phyloP scores from a whole-genome alignment of 352 stramenopile genomes.

The Phytopythium kandeliae region DNA sequence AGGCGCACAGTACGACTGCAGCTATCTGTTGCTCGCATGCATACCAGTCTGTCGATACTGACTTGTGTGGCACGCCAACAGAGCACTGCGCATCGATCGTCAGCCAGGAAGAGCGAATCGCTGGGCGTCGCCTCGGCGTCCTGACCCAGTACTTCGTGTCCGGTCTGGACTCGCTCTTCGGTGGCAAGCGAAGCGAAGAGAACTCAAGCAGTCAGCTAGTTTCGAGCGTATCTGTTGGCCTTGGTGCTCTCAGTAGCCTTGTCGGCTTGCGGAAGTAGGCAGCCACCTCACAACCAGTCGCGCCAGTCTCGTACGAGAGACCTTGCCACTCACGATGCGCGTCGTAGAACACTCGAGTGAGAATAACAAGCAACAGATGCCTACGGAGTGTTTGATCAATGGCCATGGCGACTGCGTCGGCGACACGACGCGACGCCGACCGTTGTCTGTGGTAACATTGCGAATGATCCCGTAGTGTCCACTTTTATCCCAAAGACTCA shows the following conservation, averaged over 20 bases:
- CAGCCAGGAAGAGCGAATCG: conserved; percentile 5
- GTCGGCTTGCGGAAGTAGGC: background rate
- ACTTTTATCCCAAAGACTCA: too few species aligned
- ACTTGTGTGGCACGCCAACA: background rate
- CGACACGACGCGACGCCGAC: too few species aligned
- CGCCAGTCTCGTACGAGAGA: too few species aligned
- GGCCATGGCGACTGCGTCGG: too few species aligned
- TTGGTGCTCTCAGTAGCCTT: background rate
- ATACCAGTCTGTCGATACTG: too few species aligned
- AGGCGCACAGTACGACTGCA: conserved; percentile 38
- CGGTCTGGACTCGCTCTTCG: conserved; percentile 1
- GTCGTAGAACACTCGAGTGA: too few species aligned
- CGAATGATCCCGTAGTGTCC: too few species aligned
- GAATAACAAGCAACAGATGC: too few species aligned
- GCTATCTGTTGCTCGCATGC: background rate
- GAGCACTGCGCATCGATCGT: conserved; percentile 32
- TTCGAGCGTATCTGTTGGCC: background rate
- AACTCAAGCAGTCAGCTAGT: background rate
- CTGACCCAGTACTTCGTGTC: background rate
- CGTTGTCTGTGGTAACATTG: too few species aligned
- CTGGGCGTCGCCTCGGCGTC: background rate
- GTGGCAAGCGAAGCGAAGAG: background rate
- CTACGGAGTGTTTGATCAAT: too few species aligned
- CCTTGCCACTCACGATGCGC: too few species aligned
- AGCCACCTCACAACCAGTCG: background rate